phyloP scores from a whole-genome alignment of 2,329 filamentous ascomycete genomes.

The Alternaria brassicae region DNA sequence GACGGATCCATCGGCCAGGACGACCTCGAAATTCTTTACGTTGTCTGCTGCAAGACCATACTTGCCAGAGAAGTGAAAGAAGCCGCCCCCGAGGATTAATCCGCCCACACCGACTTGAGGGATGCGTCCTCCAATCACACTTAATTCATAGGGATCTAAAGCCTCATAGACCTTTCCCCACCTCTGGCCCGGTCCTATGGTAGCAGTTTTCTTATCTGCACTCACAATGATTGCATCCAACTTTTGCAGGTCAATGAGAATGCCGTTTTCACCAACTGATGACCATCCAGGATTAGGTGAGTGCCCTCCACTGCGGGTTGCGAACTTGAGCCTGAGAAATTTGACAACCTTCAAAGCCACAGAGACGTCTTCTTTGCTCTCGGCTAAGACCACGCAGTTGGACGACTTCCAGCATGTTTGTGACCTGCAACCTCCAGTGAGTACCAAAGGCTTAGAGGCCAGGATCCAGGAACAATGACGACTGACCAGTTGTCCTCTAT shows the following conservation, averaged over 20 bases:
- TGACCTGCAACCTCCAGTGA: neutral
- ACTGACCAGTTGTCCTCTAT: neutral
- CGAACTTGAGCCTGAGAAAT: neutral
- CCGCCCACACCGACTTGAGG: neutral
- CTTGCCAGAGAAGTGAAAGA: neutral
- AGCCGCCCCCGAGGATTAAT: neutral
- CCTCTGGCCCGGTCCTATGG: neutral
- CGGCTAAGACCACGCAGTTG: neutral
- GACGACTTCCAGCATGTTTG: neutral
- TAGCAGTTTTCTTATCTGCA: neutral
- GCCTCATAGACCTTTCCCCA: neutral
- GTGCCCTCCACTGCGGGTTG: neutral
- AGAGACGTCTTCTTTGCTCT: neutral
- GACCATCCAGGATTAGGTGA: neutral
- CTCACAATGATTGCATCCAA: neutral
- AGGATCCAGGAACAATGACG: neutral
- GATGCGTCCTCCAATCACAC: neutral
- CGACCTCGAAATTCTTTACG: slow-evolving; percentile 9
- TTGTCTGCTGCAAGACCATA: slow-evolving; percentile 7
- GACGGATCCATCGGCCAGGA: slow-evolving; percentile 2
- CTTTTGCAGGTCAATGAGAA: neutral
- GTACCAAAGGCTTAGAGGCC: neutral
- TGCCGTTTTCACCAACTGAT: neutral
- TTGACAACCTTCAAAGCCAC: neutral
- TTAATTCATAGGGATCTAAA: neutral